Percentiles rank a stretch among this genome's conserved stretches.
phyloP scores from a whole-genome alignment of 768 basidiomycete species.

The Naganishia vaughanmartiniae region DNA sequence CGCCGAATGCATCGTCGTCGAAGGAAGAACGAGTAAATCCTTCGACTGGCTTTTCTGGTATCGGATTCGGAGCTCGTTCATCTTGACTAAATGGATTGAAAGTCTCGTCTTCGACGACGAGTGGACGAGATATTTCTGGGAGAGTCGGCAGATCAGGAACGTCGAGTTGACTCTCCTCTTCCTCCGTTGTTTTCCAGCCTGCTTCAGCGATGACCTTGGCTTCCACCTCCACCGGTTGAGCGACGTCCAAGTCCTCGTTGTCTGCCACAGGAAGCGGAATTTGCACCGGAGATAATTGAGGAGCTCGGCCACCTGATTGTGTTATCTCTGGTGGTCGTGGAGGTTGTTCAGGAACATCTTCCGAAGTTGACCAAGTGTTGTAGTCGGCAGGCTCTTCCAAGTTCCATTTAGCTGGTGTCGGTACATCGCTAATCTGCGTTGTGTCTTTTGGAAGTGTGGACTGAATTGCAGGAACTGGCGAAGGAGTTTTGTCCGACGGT shows the following conservation, averaged over 20 bases:
- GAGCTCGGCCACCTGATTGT: no score
- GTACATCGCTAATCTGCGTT: not conserved
- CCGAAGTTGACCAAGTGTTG: not conserved
- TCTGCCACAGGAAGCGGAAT: conserved; percentile 1
- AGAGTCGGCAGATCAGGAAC: not conserved
- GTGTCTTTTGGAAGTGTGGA: not conserved
- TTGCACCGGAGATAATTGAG: not conserved
- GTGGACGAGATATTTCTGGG: not conserved
- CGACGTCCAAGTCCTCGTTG: not conserved
- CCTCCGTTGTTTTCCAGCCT: not conserved
- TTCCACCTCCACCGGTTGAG: not conserved
- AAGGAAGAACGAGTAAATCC: conserved; percentile 4
- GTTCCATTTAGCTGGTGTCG: not conserved
- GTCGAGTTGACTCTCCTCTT: not conserved
- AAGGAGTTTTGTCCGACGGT: not conserved
- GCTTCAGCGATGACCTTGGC: not conserved
- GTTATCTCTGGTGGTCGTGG: not conserved
- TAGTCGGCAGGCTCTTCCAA: not conserved
- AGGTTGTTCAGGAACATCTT: not conserved
- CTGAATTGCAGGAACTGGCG: not conserved
- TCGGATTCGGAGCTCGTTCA: not conserved
- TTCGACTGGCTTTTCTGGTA: not conserved
- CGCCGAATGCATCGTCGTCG: conserved; percentile 28
- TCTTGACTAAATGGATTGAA: conserved; percentile 7
- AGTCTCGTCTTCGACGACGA: conserved; percentile 11